phyloP scores from a whole-genome alignment of 1,284 basidiomycete species.

The Trichosporon coremiiforme region DNA sequence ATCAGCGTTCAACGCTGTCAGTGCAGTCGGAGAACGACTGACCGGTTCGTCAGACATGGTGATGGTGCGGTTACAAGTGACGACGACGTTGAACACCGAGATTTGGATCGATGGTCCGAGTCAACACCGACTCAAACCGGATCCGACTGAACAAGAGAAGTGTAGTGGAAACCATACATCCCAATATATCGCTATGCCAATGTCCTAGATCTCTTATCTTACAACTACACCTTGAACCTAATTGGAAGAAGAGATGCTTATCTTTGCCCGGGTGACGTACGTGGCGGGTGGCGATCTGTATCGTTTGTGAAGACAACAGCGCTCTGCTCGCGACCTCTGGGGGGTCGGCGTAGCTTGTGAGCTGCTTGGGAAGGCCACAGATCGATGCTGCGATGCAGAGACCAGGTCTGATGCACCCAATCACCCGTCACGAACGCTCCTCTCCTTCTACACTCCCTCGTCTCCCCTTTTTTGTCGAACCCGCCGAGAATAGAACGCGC shows the following conservation, averaged over 20 bases:
- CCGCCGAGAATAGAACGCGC: no score
- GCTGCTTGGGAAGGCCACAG: no score
- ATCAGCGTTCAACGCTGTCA: not conserved
- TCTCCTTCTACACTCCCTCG: no score
- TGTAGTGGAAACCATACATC: not conserved
- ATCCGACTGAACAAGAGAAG: not conserved
- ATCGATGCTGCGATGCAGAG: no score
- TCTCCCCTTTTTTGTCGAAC: no score
- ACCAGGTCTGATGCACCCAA: no score
- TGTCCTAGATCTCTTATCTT: not conserved
- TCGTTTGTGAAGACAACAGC: no score
- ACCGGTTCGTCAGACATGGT: not conserved
- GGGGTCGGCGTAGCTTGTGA: no score
- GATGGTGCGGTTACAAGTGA: not conserved
- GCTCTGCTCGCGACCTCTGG: no score
- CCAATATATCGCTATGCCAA: not conserved
- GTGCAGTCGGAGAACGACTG: not conserved
- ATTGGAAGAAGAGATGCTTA: slow-evolving; percentile 2
- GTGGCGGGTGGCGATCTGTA: not conserved
- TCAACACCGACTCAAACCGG: not conserved
- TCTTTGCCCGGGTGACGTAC: not conserved
- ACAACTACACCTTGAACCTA: not conserved
- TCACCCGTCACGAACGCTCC: no score
- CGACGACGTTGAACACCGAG: not conserved
- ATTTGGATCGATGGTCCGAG: not conserved